Evolutionary conservation across 192 early-diverging fungal species (phyloP).

Genomic region (Linnemannia elongata): DNA sequence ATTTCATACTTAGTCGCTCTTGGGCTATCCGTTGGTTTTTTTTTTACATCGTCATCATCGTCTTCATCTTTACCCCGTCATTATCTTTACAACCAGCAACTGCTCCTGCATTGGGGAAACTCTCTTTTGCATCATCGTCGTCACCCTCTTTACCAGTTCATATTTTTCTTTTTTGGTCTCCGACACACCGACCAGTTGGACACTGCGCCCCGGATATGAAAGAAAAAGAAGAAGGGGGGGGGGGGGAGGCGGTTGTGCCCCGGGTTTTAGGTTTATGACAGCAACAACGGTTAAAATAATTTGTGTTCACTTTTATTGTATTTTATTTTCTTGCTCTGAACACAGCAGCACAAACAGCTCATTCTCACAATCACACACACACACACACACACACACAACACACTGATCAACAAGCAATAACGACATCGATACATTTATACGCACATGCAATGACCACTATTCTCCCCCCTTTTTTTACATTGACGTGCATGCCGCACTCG

Average conservation of each 20-base stretch:
- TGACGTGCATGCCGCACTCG: neutral
- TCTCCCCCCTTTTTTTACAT: neutral
- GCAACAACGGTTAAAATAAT: neutral
- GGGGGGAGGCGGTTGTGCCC: neutral
- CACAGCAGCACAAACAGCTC: conserved; percentile 24
- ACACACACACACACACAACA: neutral
- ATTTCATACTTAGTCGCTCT: neutral
- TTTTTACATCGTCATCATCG: neutral
- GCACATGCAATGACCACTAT: neutral
- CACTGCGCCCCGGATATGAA: neutral
- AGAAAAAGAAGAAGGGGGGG: neutral
- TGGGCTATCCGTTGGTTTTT: neutral
- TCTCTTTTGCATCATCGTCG: neutral
- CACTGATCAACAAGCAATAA: no score
- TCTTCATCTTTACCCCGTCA: neutral
- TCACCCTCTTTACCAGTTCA: neutral
- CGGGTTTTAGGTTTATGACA: neutral
- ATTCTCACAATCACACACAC: neutral
- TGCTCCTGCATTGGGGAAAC: neutral
- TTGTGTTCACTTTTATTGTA: conserved; percentile 4
- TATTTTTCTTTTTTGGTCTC: neutral
- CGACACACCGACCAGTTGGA: neutral
- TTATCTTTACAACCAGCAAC: neutral
- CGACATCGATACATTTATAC: neutral
- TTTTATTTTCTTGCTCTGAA: conserved; percentile 13